Evolutionary conservation across 805 yeast genomes (phyloP), one percentile per base, ranked within the genome.

Genomic region (Cyberlindnera euphorbiae): DNA sequence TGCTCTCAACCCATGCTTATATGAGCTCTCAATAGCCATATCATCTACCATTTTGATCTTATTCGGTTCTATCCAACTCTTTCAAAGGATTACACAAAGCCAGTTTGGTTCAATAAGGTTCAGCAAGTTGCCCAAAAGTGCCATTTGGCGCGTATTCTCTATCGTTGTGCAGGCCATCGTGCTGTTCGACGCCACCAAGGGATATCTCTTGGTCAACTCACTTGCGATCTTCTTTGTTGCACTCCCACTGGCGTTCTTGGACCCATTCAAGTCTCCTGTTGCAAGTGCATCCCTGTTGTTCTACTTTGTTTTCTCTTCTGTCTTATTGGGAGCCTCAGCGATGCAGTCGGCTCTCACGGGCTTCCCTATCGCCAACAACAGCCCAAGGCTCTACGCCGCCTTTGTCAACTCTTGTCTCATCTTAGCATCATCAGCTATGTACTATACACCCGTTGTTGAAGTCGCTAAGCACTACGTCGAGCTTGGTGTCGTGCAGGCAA

Each of bases 261-360:
- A 76, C 43, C 59, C 64, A 8, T 59, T 66, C 30, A 58, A 64
- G 30, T 56, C 61, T 1, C 47, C 63, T 1, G 52, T 83, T 14
- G 73, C 96, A 3, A 75, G 71, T 47, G 85, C 90, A 1, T 68
- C 79, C 0, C 60, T 86, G 30, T 69, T 90, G 23, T 70, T 82
- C 46, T 90, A 75, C 62, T 89, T 95, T 90, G 61, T 82, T 25
- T 69, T 79, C 39, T 66, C 71, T 29, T 47, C 70, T 1, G 33
- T 78, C 4, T 63, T 75, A 22, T 70, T 71, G 13, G 36, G 60
- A 3, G 62, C 73, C 24, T 69, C 75, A 33, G 45, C 73, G 4
- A 41, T 59, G n/a, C 73, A 70, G 42, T 51, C 60, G 17, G 11
- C 47, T 8, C 50, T 65, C 15, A 57, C 71, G 36, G 49, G 43